Percentiles rank a stretch among this genome's conserved stretches.
phyloP scores from a whole-genome alignment of 2,329 filamentous ascomycete genomes.

The Colletotrichum brevisporum region DNA sequence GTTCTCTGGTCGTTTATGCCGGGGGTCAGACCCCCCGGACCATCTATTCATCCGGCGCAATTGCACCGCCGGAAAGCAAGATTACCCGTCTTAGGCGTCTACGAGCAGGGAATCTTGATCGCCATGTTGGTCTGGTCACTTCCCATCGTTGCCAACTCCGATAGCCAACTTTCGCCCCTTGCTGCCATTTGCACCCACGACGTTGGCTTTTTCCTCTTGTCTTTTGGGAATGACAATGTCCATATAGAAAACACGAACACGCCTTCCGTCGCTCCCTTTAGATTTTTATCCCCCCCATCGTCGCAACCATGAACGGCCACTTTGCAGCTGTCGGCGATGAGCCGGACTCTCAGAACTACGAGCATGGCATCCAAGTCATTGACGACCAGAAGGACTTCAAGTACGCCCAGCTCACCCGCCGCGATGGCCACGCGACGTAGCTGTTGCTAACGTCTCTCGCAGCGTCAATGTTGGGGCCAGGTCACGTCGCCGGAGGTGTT shows the following conservation, averaged over 20 bases:
- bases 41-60: slow-evolving; percentile 40
- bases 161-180: slow-evolving; percentile 31
- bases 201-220: slow-evolving; percentile 16
- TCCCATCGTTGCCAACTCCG: slow-evolving; percentile 29
- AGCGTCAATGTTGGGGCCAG: slow-evolving; percentile 82
- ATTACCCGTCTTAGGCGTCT: slow-evolving; percentile 26
- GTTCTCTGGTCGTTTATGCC: no score
- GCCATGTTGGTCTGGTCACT: slow-evolving; percentile 40
- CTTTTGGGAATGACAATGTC: slow-evolving; percentile 31
- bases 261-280: slow-evolving; percentile 16
- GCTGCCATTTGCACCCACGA: slow-evolving; percentile 26
- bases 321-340: slow-evolving; percentile 81
- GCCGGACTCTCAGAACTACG: slow-evolving; percentile 77
- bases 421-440: neutral
- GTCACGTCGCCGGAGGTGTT: no score
- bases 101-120: slow-evolving; percentile 39
- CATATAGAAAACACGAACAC: slow-evolving; percentile 26
- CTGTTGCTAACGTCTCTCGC: slow-evolving; percentile 31
- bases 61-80: slow-evolving; percentile 34
- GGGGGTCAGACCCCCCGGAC: slow-evolving; percentile 25
- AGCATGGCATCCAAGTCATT: slow-evolving; percentile 96
- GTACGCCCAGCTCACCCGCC: slow-evolving; percentile 65
- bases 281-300: slow-evolving; percentile 25
- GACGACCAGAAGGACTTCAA: slow-evolving; percentile 98
- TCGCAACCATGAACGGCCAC: slow-evolving; percentile 79